Conservation (phyloP, 1,284 basidiomycete species). For the Stereum hirsutum region DNA sequence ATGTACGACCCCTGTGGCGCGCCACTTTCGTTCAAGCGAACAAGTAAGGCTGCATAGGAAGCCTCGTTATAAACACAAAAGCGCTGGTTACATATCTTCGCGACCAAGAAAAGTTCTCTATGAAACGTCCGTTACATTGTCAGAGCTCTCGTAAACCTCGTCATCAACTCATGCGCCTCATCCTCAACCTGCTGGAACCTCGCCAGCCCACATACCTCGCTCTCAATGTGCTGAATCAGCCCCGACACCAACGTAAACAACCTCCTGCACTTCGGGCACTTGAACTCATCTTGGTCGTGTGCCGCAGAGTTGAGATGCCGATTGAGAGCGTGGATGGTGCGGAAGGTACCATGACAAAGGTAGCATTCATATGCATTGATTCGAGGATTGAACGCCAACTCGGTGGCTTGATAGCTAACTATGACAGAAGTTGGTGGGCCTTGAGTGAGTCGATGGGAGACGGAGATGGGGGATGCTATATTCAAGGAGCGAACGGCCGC, state of each 20-base stretch:
- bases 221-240: conserved; percentile 47
- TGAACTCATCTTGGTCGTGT: conserved; percentile 32
- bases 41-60: too few relatives aligned
- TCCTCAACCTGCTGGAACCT: conserved; percentile 30
- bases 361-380: conserved; percentile 40
- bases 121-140: too few relatives aligned
- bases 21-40: too few relatives aligned
- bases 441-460: conserved; percentile 19
- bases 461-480: conserved; percentile 26
- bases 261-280: conserved; percentile 32
- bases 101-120: too few relatives aligned
- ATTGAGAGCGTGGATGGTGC: conserved; percentile 31
- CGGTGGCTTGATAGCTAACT: conserved; percentile 27
- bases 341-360: conserved; percentile 35
- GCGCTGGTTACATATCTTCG: too few relatives aligned
- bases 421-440: conserved; percentile 25
- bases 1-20: too few relatives aligned
- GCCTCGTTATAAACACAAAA: too few relatives aligned
- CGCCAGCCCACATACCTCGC: conserved; percentile 37
- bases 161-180: conserved; percentile 22
- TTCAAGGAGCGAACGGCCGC: conserved; percentile 21
- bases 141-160: conserved; percentile 14
- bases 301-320: conserved; percentile 40
- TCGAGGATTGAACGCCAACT: conserved; percentile 39
- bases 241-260: conserved; percentile 38